Conservation (phyloP, 495 filamentous ascomycete genomes). For the Neurospora tetrasperma region DNA sequence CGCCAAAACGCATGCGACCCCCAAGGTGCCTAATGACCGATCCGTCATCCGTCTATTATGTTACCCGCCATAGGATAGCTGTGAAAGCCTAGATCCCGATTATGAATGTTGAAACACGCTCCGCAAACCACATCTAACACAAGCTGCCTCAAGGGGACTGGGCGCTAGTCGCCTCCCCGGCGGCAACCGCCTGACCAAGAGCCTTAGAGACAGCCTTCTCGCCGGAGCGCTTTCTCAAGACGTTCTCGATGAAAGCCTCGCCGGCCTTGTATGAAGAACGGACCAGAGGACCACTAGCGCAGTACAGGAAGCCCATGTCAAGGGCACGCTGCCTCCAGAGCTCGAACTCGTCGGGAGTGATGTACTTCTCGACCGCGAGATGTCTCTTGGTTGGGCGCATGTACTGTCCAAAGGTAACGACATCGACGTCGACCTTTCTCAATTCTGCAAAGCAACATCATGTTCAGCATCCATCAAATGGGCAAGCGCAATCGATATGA, state of each 20-base stretch:
- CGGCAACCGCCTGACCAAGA: slow-evolving; percentile 15
- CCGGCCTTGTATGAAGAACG: slow-evolving; percentile 94
- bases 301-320: slow-evolving; percentile 94
- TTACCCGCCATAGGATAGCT: slow-evolving; percentile 6
- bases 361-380: slow-evolving; percentile 90
- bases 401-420: slow-evolving; percentile 97
- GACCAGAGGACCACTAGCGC: slow-evolving; percentile 85
- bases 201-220: slow-evolving; percentile 22
- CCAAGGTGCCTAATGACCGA: background rate
- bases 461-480: background rate
- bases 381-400: slow-evolving; percentile 98
- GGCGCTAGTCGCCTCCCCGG: slow-evolving; percentile 8
- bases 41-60: background rate
- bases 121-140: slow-evolving; percentile 3
- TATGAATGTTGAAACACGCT: slow-evolving; percentile 4
- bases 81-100: background rate
- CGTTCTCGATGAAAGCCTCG: slow-evolving; percentile 98
- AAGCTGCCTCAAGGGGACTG: slow-evolving; percentile 7
- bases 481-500: background rate
- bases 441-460: slow-evolving; percentile 41
- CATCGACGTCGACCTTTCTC: slow-evolving; percentile 70
- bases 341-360: slow-evolving; percentile 84
- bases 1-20: slow-evolving; percentile 9
- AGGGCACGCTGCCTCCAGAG: slow-evolving; percentile 81
- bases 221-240: slow-evolving; percentile 73